These are phyloP conservation scores for Fusarium heterosporum DNA, from an alignment of 2,329 filamentous ascomycete species.

Conservation along the genomic window DNA sequence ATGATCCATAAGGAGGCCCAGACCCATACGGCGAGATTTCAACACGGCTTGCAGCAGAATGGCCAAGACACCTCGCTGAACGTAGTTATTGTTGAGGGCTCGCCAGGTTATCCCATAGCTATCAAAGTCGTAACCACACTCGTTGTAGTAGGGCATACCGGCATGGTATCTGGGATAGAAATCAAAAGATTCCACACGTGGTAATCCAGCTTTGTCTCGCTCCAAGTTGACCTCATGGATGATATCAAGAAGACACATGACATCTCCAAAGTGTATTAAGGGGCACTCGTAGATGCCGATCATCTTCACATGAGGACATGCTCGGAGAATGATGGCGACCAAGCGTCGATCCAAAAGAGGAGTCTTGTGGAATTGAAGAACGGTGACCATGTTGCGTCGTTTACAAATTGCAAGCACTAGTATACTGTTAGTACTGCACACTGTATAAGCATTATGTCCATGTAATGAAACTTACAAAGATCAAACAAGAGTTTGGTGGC, in stretches of 20 bases:
- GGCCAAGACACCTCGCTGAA: constrained; percentile 51
- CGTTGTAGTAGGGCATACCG: constrained; percentile 40
- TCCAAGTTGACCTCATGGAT: constrained; percentile 52
- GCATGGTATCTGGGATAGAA: constrained; percentile 52
- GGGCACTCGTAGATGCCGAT: constrained; percentile 55
- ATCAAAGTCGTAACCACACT: not conserved
- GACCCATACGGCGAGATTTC: constrained; percentile 48
- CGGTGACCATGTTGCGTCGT: constrained; percentile 30
- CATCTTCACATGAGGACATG: constrained; percentile 49
- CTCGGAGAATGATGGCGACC: constrained; percentile 52
- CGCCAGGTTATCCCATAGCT: constrained; percentile 51
- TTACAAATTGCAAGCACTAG: constrained; percentile 44
- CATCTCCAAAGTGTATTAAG: constrained; percentile 53
- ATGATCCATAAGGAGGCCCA: constrained; percentile 49
- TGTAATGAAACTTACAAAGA: constrained; percentile 40
- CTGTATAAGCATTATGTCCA: not conserved
- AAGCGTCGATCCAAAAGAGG: constrained; percentile 51
- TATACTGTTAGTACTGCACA: constrained; percentile 16
- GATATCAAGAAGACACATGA: constrained; percentile 51
- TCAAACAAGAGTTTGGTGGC: constrained; percentile 12
- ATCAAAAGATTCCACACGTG: constrained; percentile 47
- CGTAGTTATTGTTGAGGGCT: constrained; percentile 36
- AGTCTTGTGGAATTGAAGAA: constrained; percentile 49
- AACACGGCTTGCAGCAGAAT: constrained; percentile 52
- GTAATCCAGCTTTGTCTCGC: constrained; percentile 17